A percentile compares a stretch with the other conserved stretches of the same genome.
Evolutionary conservation across 768 basidiomycete genomes (phyloP).

Genomic region (Zangia roseola): DNA sequence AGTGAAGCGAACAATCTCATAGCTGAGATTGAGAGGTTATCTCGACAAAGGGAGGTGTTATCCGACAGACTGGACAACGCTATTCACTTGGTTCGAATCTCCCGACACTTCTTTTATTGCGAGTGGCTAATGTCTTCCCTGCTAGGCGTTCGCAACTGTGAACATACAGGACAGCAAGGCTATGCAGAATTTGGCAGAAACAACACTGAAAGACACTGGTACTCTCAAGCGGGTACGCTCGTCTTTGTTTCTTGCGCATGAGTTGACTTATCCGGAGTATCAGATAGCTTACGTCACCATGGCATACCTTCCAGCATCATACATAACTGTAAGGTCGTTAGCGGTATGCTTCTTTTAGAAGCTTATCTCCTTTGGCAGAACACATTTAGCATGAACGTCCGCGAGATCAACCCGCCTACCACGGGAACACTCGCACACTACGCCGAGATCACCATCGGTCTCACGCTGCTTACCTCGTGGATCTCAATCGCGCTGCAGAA

Average conservation of each 20-base stretch:
- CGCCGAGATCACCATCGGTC: conserved; percentile 36
- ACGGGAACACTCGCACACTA: conserved; percentile 38
- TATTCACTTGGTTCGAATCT: conserved; percentile 23
- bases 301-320: conserved; percentile 55
- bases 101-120: not conserved
- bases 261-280: conserved; percentile 13
- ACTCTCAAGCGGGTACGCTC: conserved; percentile 23
- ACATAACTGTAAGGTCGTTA: conserved; percentile 28
- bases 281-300: conserved; percentile 54
- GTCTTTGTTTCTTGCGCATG: not conserved
- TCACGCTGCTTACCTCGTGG: conserved; percentile 55
- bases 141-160: conserved; percentile 53
- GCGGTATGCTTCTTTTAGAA: not conserved
- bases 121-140: not conserved
- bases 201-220: conserved; percentile 3
- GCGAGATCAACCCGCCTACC: conserved; percentile 27
- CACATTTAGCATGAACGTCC: conserved; percentile 27
- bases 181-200: conserved; percentile 1
- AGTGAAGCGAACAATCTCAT: conserved; percentile 48
- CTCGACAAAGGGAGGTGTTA: conserved; percentile 26
- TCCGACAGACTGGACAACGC: conserved; percentile 24
- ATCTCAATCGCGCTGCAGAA: conserved; percentile 51
- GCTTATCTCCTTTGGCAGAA: conserved; percentile 28
- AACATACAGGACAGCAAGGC: conserved; percentile 47
- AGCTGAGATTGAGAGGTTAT: conserved; percentile 48